Percentiles rank a stretch among this genome's conserved stretches.
These are phyloP conservation scores for Kappamyces sp. DNA, from an alignment of 192 early-diverging fungal genomes.

Conservation along the genomic window DNA sequence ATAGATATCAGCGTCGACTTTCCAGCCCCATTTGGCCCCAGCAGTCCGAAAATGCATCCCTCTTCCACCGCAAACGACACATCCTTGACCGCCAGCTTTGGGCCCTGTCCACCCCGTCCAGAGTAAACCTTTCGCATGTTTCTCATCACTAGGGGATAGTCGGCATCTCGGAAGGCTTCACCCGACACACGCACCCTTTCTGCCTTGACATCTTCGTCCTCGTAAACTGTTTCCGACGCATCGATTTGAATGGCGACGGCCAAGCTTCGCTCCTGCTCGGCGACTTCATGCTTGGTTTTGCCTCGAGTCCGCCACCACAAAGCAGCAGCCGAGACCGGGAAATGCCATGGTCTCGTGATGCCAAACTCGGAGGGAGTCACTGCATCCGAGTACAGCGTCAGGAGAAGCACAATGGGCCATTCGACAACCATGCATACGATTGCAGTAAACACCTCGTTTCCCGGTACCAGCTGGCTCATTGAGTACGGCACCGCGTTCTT, in stretches of 20 bases:
- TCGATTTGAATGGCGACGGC: constrained; percentile 11
- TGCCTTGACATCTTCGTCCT: constrained; percentile 61
- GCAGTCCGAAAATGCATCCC: constrained; percentile 23
- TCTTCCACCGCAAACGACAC: constrained; percentile 47
- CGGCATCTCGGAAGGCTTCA: constrained; percentile 21
- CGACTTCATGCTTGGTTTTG: no score
- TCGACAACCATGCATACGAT: constrained; percentile 46
- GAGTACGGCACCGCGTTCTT: constrained; percentile 26
- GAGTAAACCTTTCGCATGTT: constrained; percentile 61
- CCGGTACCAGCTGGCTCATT: constrained; percentile 25
- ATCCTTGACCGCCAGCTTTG: constrained; percentile 56
- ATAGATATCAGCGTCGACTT: constrained; percentile 35
- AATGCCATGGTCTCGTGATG: constrained; percentile 59
- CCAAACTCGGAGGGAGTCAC: constrained; percentile 64
- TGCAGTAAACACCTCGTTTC: constrained; percentile 44
- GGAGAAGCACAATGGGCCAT: constrained; percentile 27
- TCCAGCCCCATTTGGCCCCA: constrained; percentile 39
- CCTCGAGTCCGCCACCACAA: no score
- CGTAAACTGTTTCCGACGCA: constrained; percentile 7
- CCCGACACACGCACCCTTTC: constrained; percentile 48
- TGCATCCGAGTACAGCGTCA: constrained; percentile 19
- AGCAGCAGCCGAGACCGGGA: constrained; percentile 31
- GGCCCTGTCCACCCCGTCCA: constrained; percentile 22
- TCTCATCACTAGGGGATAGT: constrained; percentile 50
- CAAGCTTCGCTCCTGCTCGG: no score